Percentiles rank a stretch among this genome's conserved stretches.
Conservation (phyloP, 2,329 filamentous ascomycete species). For the Calonectria multiphialidica region DNA sequence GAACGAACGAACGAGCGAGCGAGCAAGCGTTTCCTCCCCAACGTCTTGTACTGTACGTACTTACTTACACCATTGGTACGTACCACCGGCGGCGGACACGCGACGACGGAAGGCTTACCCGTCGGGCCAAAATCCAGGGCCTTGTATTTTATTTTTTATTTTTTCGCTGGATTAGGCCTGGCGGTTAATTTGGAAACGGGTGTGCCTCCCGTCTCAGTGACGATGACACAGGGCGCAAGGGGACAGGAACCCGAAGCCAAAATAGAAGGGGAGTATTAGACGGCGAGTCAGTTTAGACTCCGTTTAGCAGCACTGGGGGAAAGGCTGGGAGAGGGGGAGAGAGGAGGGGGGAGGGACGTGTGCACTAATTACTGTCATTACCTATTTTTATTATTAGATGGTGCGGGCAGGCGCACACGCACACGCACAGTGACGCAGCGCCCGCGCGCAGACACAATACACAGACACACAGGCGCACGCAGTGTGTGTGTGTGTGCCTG, state of each 20-base stretch:
- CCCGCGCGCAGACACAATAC: not conserved
- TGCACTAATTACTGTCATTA: not conserved
- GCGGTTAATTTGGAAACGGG: constrained; percentile 10
- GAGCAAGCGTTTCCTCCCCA: constrained; percentile 1
- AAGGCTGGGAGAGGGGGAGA: too few relatives aligned
- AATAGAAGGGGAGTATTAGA: not conserved
- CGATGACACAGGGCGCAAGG: not conserved
- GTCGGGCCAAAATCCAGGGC: not conserved
- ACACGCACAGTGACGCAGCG: not conserved
- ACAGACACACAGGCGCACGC: not conserved
- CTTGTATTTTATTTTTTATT: too few relatives aligned
- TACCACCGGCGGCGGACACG: not conserved
- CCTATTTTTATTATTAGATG: not conserved
- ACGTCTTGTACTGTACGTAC: not conserved
- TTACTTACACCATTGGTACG: not conserved
- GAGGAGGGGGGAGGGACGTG: not conserved
- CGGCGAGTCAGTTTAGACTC: constrained; percentile 23
- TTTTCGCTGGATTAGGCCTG: not conserved
- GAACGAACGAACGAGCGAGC: not conserved
- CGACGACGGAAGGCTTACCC: constrained; percentile 9
- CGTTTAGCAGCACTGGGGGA: constrained; percentile 8
- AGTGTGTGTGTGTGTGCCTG: too few relatives aligned
- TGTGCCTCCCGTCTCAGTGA: constrained; percentile 5
- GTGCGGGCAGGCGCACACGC: not conserved
- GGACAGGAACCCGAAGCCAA: not conserved